A percentile compares a stretch with the other conserved stretches of the same genome.
These are phyloP conservation scores for Lizanozyma gosingica DNA, from an alignment of 1,139 yeast genomes.

Conservation along the genomic window DNA sequence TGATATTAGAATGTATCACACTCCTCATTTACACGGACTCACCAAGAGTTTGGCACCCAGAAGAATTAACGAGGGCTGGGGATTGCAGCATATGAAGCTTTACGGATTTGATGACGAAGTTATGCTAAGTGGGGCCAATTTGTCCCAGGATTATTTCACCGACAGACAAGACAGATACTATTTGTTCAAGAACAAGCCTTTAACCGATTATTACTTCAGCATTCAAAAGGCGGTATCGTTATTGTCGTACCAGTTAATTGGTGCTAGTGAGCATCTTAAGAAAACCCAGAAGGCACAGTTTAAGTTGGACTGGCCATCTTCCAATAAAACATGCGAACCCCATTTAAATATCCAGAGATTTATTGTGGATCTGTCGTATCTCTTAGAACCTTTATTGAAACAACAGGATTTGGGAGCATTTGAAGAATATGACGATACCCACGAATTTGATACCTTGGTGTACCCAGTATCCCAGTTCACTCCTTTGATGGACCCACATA, in stretches of 20 bases:
- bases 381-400: slow-evolving; percentile 50
- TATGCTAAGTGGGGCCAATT: slow-evolving; percentile 83
- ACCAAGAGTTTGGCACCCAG: slow-evolving; percentile 62
- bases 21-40: slow-evolving; percentile 75
- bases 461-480: slow-evolving; percentile 91
- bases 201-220: slow-evolving; percentile 65
- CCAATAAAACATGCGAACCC: slow-evolving; percentile 72
- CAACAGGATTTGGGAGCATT: slow-evolving; percentile 28
- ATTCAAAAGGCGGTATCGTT: slow-evolving; percentile 60
- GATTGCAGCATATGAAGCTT: slow-evolving; percentile 94
- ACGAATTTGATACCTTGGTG: slow-evolving; percentile 52
- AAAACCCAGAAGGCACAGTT: slow-evolving; percentile 40
- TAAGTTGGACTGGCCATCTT: slow-evolving; percentile 62
- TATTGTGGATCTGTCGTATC: slow-evolving; percentile 46
- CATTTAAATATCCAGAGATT: slow-evolving; percentile 49
- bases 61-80: slow-evolving; percentile 84
- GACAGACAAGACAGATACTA: slow-evolving; percentile 93
- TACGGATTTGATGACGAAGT: slow-evolving; percentile 93
- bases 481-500: slow-evolving; percentile 58
- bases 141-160: slow-evolving; percentile 88
- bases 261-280: slow-evolving; percentile 13
- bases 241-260: slow-evolving; percentile 55
- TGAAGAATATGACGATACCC: slow-evolving; percentile 25
- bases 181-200: slow-evolving; percentile 44
- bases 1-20: slow-evolving; percentile 76